Percentiles rank a stretch among this genome's conserved stretches.
Evolutionary conservation across 2,329 filamentous ascomycete genomes (phyloP).

Genomic region (Penicillium sp.): DNA sequence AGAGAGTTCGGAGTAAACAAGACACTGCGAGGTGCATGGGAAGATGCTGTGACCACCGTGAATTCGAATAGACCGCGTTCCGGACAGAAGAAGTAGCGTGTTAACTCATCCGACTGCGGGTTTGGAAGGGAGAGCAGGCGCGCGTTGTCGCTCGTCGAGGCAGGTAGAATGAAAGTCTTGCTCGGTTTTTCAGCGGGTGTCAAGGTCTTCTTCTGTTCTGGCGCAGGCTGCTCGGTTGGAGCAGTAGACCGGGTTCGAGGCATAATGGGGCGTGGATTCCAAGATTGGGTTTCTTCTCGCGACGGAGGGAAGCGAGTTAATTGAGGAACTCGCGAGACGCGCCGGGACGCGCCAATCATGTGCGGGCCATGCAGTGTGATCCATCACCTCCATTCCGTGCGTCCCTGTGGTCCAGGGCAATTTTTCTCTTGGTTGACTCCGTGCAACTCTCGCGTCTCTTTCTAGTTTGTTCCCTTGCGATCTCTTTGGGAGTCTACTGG

Average conservation of each 20-base stretch:
- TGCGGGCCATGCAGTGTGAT: conserved; percentile 20
- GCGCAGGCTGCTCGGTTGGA: conserved; percentile 15
- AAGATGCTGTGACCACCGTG: conserved; percentile 54
- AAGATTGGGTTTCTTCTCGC: too few relatives aligned
- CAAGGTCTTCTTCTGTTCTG: conserved; percentile 22
- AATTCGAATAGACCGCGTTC: conserved; percentile 60
- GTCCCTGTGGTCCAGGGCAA: neutral
- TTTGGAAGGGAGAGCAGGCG: conserved; percentile 57
- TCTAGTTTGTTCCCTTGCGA: neutral
- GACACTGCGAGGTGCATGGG: conserved; percentile 54
- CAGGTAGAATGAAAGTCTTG: conserved; percentile 59
- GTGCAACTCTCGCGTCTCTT: neutral
- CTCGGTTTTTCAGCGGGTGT: conserved; percentile 29
- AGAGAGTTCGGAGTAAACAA: conserved; percentile 45
- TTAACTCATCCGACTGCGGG: conserved; percentile 49
- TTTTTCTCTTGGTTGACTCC: neutral
- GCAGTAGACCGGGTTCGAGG: conserved; percentile 33
- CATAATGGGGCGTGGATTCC: conserved; percentile 22
- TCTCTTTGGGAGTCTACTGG: neutral
- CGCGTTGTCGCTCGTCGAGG: conserved; percentile 50
- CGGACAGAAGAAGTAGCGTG: conserved; percentile 59
- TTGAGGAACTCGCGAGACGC: conserved; percentile 29
- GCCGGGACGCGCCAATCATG: conserved; percentile 29
- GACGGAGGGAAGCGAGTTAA: neutral
- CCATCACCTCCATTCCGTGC: conserved; percentile 19